A percentile compares a stretch with the other conserved stretches of the same genome.
phyloP scores from a whole-genome alignment of 495 filamentous ascomycete genomes.

The Penicillium atrosanguineum region DNA sequence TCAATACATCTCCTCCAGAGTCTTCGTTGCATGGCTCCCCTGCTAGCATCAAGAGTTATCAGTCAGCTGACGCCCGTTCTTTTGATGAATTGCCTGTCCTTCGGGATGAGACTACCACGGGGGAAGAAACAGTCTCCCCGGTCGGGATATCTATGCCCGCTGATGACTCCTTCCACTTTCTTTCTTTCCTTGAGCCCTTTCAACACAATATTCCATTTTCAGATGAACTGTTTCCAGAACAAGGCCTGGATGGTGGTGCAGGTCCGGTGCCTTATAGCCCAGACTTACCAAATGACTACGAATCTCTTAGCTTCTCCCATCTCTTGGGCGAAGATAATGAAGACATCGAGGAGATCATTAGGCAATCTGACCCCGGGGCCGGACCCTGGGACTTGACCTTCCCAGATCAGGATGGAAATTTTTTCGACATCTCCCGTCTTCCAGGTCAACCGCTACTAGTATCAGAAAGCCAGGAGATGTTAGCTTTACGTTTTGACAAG shows the following conservation, averaged over 20 bases:
- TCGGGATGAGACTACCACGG: constrained; percentile 9
- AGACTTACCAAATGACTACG: neutral
- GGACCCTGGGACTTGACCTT: constrained; percentile 37
- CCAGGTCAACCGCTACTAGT: constrained; percentile 27
- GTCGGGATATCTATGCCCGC: constrained; percentile 17
- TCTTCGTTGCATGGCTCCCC: constrained; percentile 20
- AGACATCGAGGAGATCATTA: constrained; percentile 60
- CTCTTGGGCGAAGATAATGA: constrained; percentile 46
- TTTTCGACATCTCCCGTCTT: constrained; percentile 8
- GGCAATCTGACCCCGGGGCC: constrained; percentile 39
- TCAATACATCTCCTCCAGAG: constrained; percentile 15
- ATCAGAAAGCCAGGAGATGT: constrained; percentile 58
- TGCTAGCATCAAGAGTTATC: constrained; percentile 20
- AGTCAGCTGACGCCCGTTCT: constrained; percentile 17
- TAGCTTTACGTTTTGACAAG: constrained; percentile 65
- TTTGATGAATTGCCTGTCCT: constrained; percentile 13
- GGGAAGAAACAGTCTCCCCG: constrained; percentile 2
- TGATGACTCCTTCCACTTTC: constrained; percentile 19
- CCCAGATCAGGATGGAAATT: constrained; percentile 1
- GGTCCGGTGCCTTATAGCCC: constrained; percentile 3
- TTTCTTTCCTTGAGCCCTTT: constrained; percentile 23
- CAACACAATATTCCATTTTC: constrained; percentile 14
- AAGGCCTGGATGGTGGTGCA: constrained; percentile 9
- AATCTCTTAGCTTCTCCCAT: constrained; percentile 33
- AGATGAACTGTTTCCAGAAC: constrained; percentile 8